phyloP scores from a whole-genome alignment of 306 rosid species.

The Trifolium dubium region DNA sequence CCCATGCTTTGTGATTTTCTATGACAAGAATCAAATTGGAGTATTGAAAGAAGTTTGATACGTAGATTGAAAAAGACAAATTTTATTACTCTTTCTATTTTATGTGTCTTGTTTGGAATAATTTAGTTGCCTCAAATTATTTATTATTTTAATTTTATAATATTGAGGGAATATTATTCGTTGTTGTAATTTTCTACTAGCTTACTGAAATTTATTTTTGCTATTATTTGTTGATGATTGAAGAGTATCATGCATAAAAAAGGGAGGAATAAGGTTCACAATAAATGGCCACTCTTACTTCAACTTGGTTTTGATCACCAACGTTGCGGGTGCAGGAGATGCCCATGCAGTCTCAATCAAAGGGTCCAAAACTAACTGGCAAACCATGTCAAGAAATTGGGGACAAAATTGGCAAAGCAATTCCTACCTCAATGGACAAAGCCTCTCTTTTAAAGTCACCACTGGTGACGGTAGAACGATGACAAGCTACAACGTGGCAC shows the following conservation, averaged over 20 bases:
- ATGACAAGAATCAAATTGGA: too few species aligned
- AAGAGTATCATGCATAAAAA: slow-evolving; percentile 48
- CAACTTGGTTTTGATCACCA: slow-evolving; percentile 49
- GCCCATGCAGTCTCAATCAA: slow-evolving; percentile 63
- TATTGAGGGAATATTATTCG: background rate
- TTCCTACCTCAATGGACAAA: slow-evolving; percentile 48
- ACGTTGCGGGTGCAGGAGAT: slow-evolving; percentile 54
- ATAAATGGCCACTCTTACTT: slow-evolving; percentile 51
- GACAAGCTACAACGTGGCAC: slow-evolving; percentile 47
- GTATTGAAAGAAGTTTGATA: too few species aligned
- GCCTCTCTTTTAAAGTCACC: slow-evolving; percentile 50
- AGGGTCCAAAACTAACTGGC: slow-evolving; percentile 47
- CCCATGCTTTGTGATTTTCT: too few species aligned
- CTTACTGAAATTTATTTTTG: background rate
- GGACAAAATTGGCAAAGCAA: slow-evolving; percentile 55
- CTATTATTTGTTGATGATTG: slow-evolving; percentile 24
- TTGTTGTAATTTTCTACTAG: background rate
- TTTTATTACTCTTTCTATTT: too few species aligned
- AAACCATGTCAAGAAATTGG: slow-evolving; percentile 51
- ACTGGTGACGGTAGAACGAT: slow-evolving; percentile 40
- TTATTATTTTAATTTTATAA: too few species aligned
- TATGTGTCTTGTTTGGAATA: too few species aligned
- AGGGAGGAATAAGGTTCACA: slow-evolving; percentile 54
- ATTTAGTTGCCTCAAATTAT: too few species aligned
- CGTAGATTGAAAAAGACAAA: too few species aligned